Percentiles rank a stretch among this genome's conserved stretches.
Conservation (phyloP, 2,329 filamentous ascomycete genomes). For the Pestalotiopsis sp. region DNA sequence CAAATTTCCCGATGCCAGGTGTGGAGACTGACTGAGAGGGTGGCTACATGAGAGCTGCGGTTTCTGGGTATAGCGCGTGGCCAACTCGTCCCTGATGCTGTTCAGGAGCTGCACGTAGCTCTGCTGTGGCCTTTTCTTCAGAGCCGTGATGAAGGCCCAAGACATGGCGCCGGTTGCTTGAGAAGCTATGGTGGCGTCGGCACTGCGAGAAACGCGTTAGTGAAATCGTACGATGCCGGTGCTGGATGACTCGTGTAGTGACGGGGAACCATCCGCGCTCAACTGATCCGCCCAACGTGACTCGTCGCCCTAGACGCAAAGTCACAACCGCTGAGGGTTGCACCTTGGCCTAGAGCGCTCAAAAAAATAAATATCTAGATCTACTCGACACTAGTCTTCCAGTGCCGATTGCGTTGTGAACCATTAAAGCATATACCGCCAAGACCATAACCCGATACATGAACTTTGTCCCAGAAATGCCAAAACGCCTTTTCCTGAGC, state of each 20-base stretch:
- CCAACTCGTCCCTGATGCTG: constrained; percentile 88
- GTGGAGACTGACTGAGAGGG: constrained; percentile 74
- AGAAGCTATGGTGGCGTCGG: constrained; percentile 85
- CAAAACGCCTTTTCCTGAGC: background rate
- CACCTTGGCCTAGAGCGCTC: constrained; percentile 45
- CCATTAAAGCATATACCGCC: background rate
- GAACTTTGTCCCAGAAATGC: background rate
- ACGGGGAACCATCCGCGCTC: background rate
- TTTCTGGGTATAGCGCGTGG: constrained; percentile 89
- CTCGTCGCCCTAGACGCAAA: constrained; percentile 49
- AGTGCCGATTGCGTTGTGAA: constrained; percentile 8
- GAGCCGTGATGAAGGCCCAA: constrained; percentile 89
- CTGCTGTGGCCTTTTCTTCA: constrained; percentile 93
- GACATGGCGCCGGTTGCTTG: constrained; percentile 98
- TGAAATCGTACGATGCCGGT: constrained; percentile 1
- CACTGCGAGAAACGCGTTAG: constrained; percentile 50
- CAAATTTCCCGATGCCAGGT: constrained; percentile 22
- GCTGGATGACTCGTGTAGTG: background rate
- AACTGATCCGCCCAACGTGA: constrained; percentile 41
- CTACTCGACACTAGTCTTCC: constrained; percentile 22
- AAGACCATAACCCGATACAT: background rate
- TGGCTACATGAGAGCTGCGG: constrained; percentile 96
- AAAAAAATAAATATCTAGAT: constrained; percentile 22
- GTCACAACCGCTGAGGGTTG: constrained; percentile 35
- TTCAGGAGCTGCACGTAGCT: constrained; percentile 96